These are phyloP conservation scores for Camelina sativa DNA, from an alignment of 345 rosid species.

Conservation along the genomic window DNA sequence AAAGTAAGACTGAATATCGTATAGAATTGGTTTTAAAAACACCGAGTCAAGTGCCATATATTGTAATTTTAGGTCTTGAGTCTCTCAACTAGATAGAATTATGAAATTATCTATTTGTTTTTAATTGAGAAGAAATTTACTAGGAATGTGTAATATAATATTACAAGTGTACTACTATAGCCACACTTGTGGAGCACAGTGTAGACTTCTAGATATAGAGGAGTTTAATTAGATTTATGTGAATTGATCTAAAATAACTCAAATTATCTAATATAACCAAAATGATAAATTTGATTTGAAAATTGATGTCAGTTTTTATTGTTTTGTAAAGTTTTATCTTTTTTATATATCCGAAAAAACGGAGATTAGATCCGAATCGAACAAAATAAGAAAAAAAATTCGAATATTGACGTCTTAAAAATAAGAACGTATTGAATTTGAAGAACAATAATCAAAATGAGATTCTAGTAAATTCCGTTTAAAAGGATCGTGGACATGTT, in stretches of 20 bases:
- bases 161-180: neutral
- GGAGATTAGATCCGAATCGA: neutral
- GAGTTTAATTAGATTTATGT: neutral
- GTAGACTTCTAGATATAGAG: neutral
- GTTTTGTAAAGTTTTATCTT: neutral
- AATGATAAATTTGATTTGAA: neutral
- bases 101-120: neutral
- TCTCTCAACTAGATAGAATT: neutral
- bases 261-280: too few relatives aligned
- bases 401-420: too few relatives aligned
- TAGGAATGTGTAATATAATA: neutral
- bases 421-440: too few relatives aligned
- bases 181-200: neutral
- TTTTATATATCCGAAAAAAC: neutral
- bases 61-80: neutral
- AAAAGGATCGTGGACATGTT: neutral
- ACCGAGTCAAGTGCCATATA: neutral
- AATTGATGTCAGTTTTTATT: neutral
- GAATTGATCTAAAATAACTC: neutral
- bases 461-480: neutral
- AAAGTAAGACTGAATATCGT: neutral
- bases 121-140: neutral
- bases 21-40: neutral
- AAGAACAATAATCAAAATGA: too few relatives aligned
- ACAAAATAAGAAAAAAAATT: neutral